Evolutionary conservation across 805 yeast genomes (phyloP), one percentile per base, ranked within the genome.

Genomic region (Yueomyces sp.): DNA sequence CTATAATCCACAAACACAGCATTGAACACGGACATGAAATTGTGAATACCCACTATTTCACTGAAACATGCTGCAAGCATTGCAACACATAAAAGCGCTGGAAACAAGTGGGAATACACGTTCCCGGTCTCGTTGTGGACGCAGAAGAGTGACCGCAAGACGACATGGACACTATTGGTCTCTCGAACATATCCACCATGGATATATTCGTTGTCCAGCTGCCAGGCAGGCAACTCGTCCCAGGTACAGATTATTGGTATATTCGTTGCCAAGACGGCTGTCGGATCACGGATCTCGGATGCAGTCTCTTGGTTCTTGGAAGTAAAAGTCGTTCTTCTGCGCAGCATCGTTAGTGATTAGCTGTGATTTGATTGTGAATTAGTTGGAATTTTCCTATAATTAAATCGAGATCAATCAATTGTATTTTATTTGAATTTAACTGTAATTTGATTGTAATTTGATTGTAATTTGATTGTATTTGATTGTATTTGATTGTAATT

Each of bases 121-220:
- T 83, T 83, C 27, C 79, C 81, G 0, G 85, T 64, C 58, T 83
- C 92, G 52, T 83, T 83, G 60, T 83, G 90, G 9, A 80, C 42
- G 51, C 75, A 79, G 7, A 66, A 53, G 38, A 82, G 59, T 9
- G 83, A 73, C 26, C 34, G 19, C 4, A 26, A n/a, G 36, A 37
- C 33, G 8, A 9, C n/a, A 9, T 11, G 8, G 26, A 34, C n/a
- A 36, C 31, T 44, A 33, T 57, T 50, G 1, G 84, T 74, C 44
- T 73, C 77, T 32, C 66, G 69, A 26, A 82, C 80, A 52, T 83
- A 83, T 3, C 86, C 86, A 1, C 76, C 64, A 37, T 65, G 56
- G 40, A 83, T 82, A 54, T 60, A 78, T 50, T 78, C 81, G 56
- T 83, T 83, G 54, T 83, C 92, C 45, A 72, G 67, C 54, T 81